These are phyloP conservation scores for Pseudocercospora fuligena DNA, from an alignment of 2,329 filamentous ascomycete genomes.

Conservation along the genomic window DNA sequence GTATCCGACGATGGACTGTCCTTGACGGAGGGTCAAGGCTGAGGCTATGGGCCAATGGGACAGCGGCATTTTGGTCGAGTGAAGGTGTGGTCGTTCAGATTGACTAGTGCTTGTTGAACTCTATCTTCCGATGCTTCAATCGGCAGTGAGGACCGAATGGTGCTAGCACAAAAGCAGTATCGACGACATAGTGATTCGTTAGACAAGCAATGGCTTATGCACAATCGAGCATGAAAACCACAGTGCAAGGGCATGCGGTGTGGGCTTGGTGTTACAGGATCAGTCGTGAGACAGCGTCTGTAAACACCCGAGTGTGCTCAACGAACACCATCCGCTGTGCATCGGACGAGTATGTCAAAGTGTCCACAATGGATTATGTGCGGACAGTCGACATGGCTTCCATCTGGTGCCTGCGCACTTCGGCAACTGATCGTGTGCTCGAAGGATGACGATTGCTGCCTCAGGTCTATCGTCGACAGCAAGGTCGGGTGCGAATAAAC, in stretches of 20 bases:
- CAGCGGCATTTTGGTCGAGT: background rate
- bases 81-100: background rate
- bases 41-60: background rate
- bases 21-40: conserved; percentile 3
- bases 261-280: background rate
- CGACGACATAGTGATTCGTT: background rate
- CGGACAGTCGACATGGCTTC: background rate
- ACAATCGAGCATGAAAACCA: background rate
- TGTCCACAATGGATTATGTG: background rate
- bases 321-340: background rate
- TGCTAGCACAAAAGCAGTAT: background rate
- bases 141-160: background rate
- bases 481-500: background rate
- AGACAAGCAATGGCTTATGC: background rate
- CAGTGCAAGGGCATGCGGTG: background rate
- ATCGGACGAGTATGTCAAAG: background rate
- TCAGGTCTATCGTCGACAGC: background rate
- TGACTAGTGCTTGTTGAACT: background rate
- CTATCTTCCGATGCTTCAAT: background rate
- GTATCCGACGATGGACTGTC: conserved; percentile 1
- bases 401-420: background rate
- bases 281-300: background rate
- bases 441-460: background rate
- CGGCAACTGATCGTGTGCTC: background rate
- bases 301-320: background rate